Conservation (phyloP, 176 grass and related monocot genomes). For the Otatea glauca region DNA sequence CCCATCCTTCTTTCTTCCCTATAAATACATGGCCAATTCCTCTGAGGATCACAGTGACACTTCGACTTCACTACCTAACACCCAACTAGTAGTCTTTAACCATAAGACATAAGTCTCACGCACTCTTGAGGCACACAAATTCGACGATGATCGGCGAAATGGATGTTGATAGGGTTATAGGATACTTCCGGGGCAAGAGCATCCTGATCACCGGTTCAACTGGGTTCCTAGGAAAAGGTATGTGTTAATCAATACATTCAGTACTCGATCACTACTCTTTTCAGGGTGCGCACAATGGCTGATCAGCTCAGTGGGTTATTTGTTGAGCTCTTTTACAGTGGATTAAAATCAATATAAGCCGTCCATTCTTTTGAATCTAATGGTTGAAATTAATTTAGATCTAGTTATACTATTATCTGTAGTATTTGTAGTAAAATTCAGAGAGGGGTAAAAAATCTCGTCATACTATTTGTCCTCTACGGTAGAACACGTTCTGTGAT, state of each 20-base stretch:
- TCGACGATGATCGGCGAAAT: constrained; percentile 24
- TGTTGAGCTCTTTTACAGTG: too few relatives aligned
- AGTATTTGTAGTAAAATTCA: too few relatives aligned
- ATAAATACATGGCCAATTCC: constrained; percentile 5
- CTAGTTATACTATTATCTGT: too few relatives aligned
- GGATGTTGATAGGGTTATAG: background rate
- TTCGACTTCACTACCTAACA: background rate
- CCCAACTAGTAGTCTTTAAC: background rate
- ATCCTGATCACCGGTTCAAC: constrained; percentile 50
- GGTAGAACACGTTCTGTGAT: too few relatives aligned
- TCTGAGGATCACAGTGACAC: background rate
- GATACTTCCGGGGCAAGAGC: constrained; percentile 36
- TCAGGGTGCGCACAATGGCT: background rate
- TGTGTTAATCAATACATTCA: background rate
- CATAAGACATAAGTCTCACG: background rate
- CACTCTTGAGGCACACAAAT: background rate
- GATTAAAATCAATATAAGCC: too few relatives aligned
- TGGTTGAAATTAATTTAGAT: too few relatives aligned
- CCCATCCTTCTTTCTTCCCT: background rate
- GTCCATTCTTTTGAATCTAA: too few relatives aligned
- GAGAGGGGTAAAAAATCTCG: too few relatives aligned
- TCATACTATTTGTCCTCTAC: too few relatives aligned
- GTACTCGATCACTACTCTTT: background rate
- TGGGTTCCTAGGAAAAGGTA: constrained; percentile 50
- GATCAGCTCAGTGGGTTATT: background rate